These are phyloP conservation scores for Arthrobotrys pseudoclavata DNA, from an alignment of 2,329 filamentous ascomycete genomes.

Conservation along the genomic window DNA sequence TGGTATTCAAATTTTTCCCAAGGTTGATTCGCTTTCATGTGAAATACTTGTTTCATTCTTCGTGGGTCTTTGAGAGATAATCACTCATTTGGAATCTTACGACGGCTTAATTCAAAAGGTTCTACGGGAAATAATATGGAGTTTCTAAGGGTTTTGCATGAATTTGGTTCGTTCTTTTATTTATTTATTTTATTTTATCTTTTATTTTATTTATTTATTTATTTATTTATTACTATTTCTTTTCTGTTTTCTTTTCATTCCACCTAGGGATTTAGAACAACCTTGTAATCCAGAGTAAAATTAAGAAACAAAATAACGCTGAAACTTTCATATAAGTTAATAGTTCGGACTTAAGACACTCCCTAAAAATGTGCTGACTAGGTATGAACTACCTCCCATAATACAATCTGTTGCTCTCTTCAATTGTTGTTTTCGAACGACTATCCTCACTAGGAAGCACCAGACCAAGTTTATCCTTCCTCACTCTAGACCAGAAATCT, in stretches of 20 bases:
- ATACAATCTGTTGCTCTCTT: slow-evolving; percentile 53
- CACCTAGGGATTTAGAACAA: slow-evolving; percentile 48
- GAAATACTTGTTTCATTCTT: slow-evolving; percentile 56
- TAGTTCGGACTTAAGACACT: neutral
- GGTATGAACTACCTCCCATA: slow-evolving; percentile 28
- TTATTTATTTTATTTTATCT: no score
- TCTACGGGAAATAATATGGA: slow-evolving; percentile 55
- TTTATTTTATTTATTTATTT: slow-evolving; percentile 1
- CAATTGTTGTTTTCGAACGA: slow-evolving; percentile 35
- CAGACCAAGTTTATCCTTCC: slow-evolving; percentile 54
- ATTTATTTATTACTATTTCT: neutral
- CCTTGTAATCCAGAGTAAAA: slow-evolving; percentile 58
- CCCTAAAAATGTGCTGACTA: neutral
- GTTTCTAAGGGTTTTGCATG: slow-evolving; percentile 55
- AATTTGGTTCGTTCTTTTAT: slow-evolving; percentile 29
- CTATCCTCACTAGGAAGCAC: slow-evolving; percentile 52
- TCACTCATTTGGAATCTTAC: slow-evolving; percentile 37
- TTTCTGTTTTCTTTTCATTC: slow-evolving; percentile 6
- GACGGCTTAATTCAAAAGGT: slow-evolving; percentile 55
- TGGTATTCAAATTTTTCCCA: slow-evolving; percentile 17
- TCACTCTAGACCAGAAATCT: slow-evolving; percentile 56
- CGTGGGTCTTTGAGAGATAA: slow-evolving; percentile 43
- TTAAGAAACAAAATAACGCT: slow-evolving; percentile 8
- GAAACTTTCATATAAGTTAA: neutral
- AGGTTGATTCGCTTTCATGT: slow-evolving; percentile 47